Conservation (phyloP, 2,329 filamentous ascomycete genomes). For the Hirsutella minnesotensis region DNA sequence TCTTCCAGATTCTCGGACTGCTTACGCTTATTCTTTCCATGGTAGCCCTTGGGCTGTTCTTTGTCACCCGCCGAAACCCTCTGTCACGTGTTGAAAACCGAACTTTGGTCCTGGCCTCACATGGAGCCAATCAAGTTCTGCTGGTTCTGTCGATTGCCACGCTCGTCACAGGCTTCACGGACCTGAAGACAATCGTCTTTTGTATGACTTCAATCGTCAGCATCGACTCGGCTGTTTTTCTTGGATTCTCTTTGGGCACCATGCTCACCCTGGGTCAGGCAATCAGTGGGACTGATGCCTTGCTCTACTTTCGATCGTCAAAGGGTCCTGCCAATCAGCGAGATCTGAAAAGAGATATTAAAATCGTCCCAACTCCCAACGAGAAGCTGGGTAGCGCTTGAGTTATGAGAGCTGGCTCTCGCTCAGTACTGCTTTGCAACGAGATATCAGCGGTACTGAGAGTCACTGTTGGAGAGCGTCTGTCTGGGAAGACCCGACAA, state of each 20-base stretch:
- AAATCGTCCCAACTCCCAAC: too few relatives aligned
- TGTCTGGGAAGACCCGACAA: too few relatives aligned
- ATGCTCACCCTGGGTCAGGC: conserved; percentile 12
- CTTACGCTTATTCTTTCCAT: conserved; percentile 14
- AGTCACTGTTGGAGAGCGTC: too few relatives aligned
- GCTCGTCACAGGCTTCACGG: conserved; percentile 15
- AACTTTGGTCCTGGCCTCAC: conserved; percentile 3
- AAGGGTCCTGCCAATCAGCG: neutral
- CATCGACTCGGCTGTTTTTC: conserved; percentile 12
- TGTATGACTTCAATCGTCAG: conserved; percentile 16
- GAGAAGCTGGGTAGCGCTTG: too few relatives aligned
- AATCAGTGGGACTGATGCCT: conserved; percentile 2
- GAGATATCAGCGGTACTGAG: too few relatives aligned
- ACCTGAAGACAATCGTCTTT: conserved; percentile 14
- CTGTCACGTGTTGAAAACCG: neutral
- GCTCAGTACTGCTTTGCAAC: too few relatives aligned
- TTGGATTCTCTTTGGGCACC: conserved; percentile 13
- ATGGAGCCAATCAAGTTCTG: conserved; percentile 15
- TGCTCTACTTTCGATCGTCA: neutral
- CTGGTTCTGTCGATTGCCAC: conserved; percentile 11
- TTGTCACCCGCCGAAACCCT: conserved; percentile 9
- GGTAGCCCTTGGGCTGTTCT: conserved; percentile 11
- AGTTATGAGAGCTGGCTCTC: too few relatives aligned
- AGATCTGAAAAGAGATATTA: too few relatives aligned
- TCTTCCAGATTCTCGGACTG: conserved; percentile 15